These are phyloP conservation scores for Agrocybe chaxingu DNA, from an alignment of 768 basidiomycete genomes.

Conservation along the genomic window DNA sequence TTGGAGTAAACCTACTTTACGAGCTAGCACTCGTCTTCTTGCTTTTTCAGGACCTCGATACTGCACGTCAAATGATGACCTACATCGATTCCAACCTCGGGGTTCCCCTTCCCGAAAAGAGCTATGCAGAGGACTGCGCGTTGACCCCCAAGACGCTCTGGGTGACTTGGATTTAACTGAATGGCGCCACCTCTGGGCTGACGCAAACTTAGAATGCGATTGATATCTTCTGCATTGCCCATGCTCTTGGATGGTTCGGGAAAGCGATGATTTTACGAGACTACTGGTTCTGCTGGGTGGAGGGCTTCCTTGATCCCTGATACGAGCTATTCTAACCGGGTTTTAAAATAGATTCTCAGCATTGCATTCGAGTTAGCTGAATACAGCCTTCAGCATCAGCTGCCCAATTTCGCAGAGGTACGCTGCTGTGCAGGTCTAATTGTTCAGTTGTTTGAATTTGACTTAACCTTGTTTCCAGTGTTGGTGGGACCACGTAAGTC, in stretches of 20 bases:
- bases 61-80: conserved; percentile 76
- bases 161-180: conserved; percentile 38
- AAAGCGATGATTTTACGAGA: conserved; percentile 88
- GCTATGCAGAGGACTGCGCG: conserved; percentile 79
- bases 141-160: conserved; percentile 61
- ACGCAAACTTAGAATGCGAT: conserved; percentile 56
- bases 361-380: conserved; percentile 87
- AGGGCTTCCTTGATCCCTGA: conserved; percentile 13
- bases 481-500: conserved; percentile 86
- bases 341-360: conserved; percentile 64
- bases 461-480: conserved; percentile 46
- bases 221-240: conserved; percentile 85
- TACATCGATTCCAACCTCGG: conserved; percentile 73
- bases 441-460: conserved; percentile 6
- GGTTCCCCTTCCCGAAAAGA: conserved; percentile 76
- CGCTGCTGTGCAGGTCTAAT: conserved; percentile 19
- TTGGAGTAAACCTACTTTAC: conserved; percentile 81
- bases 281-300: conserved; percentile 93
- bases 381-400: conserved; percentile 83
- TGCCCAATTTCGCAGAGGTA: conserved; percentile 88
- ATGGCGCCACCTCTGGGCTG: background rate
- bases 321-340: conserved; percentile 9
- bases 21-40: conserved; percentile 81
- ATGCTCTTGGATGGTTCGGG: conserved; percentile 86
- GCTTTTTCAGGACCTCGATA: conserved; percentile 79